Evolutionary conservation across 768 basidiomycete species (phyloP).

Genomic region (Lentinula aciculospora): DNA sequence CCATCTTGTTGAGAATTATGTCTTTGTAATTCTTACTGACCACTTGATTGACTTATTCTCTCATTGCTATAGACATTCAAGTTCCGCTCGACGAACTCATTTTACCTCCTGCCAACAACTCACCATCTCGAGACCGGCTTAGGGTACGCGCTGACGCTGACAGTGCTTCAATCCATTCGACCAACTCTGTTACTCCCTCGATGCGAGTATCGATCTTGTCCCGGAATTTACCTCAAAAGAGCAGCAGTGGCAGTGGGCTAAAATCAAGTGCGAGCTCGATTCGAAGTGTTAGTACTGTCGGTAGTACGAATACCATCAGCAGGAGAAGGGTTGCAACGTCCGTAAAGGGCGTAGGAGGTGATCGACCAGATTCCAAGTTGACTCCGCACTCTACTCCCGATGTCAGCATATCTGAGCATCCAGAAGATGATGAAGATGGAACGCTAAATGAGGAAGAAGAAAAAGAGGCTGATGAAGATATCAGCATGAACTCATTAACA

Average conservation of each 20-base stretch:
- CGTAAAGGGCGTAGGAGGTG: constrained; percentile 14
- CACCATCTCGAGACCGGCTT: constrained; percentile 17
- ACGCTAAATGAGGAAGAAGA: constrained; percentile 10
- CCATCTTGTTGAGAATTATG: too few species aligned
- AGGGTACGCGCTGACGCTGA: constrained; percentile 29
- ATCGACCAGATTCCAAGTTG: constrained; percentile 68
- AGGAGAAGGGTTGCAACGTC: constrained; percentile 16
- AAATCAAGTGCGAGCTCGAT: constrained; percentile 14
- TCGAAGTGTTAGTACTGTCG: constrained; percentile 28
- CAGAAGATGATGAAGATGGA: neutral
- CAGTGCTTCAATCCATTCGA: constrained; percentile 26
- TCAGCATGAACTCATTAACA: constrained; percentile 7
- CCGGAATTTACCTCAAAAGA: constrained; percentile 21
- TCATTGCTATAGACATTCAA: constrained; percentile 58
- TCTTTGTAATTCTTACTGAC: neutral
- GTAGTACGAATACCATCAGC: constrained; percentile 9
- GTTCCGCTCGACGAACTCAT: constrained; percentile 72
- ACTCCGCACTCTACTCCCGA: constrained; percentile 34
- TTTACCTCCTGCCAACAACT: constrained; percentile 23
- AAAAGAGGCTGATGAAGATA: constrained; percentile 5
- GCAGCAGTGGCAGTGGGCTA: neutral
- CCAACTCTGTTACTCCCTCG: constrained; percentile 1
- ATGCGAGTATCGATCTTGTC: constrained; percentile 23
- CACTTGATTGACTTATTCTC: neutral
- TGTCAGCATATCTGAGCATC: neutral